These are phyloP conservation scores for Calvatia gigantea DNA, from an alignment of 768 basidiomycete species.

Conservation along the genomic window DNA sequence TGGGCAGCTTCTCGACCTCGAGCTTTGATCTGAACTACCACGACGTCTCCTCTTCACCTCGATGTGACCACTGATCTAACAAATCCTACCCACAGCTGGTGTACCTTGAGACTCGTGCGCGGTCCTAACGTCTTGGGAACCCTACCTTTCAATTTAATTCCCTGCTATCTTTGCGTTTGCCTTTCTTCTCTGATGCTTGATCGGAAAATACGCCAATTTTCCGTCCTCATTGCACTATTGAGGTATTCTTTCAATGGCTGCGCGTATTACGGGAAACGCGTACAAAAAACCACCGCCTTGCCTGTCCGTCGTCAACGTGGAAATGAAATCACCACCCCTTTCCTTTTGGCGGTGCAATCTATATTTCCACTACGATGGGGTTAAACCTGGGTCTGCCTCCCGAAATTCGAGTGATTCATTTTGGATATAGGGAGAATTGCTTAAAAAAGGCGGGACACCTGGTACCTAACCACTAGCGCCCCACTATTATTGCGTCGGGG, in stretches of 20 bases:
- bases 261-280: not conserved
- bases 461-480: too few species aligned
- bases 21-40: not conserved
- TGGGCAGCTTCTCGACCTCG: too few species aligned
- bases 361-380: too few species aligned
- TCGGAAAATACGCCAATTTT: not conserved
- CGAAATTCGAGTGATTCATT: too few species aligned
- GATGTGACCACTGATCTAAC: not conserved
- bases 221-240: not conserved
- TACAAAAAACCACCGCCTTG: not conserved
- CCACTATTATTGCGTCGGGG: too few species aligned
- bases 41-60: not conserved
- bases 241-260: not conserved
- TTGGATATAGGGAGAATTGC: too few species aligned
- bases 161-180: not conserved
- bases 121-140: not conserved
- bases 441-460: too few species aligned
- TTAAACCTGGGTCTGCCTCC: not conserved
- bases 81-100: too few species aligned
- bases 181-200: conserved; percentile 2
- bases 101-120: not conserved
- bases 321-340: not conserved
- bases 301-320: not conserved
- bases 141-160: not conserved
- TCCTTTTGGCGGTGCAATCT: not conserved